Conservation (phyloP, 495 filamentous ascomycete species). For the Penicillium daleae region DNA sequence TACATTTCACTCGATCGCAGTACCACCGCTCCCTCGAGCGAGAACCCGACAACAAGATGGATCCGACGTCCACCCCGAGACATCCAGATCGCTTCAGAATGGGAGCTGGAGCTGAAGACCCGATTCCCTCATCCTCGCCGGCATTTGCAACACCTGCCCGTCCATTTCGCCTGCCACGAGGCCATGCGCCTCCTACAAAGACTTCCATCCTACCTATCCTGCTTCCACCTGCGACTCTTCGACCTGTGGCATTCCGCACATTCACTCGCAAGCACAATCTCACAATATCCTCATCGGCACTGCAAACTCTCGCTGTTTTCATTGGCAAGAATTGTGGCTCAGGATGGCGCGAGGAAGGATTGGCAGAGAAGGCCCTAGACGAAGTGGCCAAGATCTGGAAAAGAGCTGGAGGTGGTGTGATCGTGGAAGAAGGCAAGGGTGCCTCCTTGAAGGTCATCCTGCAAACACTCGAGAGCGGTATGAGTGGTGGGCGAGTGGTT, state of each 20-base stretch:
- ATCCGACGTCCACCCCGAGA: slow-evolving; percentile 32
- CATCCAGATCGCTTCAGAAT: slow-evolving; percentile 36
- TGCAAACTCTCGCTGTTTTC: slow-evolving; percentile 82
- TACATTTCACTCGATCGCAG: background rate
- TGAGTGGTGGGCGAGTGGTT: slow-evolving; percentile 75
- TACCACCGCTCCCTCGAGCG: background rate
- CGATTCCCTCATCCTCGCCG: slow-evolving; percentile 84
- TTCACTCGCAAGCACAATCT: slow-evolving; percentile 98
- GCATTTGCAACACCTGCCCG: slow-evolving; percentile 84
- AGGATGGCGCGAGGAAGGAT: slow-evolving; percentile 93
- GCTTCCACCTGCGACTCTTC: slow-evolving; percentile 81
- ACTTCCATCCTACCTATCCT: slow-evolving; percentile 84
- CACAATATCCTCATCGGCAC: slow-evolving; percentile 84
- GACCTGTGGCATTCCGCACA: slow-evolving; percentile 90
- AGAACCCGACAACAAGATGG: slow-evolving; percentile 22
- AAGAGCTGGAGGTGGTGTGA: slow-evolving; percentile 76
- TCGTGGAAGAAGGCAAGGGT: slow-evolving; percentile 80
- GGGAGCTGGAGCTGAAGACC: slow-evolving; percentile 46
- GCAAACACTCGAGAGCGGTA: slow-evolving; percentile 77
- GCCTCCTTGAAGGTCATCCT: slow-evolving; percentile 77
- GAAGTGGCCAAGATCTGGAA: slow-evolving; percentile 92
- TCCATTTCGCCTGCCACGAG: slow-evolving; percentile 57
- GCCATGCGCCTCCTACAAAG: slow-evolving; percentile 55
- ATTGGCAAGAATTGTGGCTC: slow-evolving; percentile 92
- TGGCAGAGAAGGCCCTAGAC: slow-evolving; percentile 89